Conservation (phyloP, 1,284 basidiomycete species). For the Ustilago shanxiensis region DNA sequence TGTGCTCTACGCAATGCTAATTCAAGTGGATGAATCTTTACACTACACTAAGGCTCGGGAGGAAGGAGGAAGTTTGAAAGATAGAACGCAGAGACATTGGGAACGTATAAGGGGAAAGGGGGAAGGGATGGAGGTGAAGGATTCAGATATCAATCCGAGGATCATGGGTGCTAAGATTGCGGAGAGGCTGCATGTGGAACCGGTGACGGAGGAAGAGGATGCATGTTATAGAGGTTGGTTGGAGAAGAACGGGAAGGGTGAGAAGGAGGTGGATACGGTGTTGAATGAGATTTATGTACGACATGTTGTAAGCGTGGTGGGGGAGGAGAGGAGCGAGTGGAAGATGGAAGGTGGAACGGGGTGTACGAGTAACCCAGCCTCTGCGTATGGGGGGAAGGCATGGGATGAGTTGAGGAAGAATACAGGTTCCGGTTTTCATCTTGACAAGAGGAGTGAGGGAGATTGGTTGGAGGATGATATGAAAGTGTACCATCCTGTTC, state of each 20-base stretch:
- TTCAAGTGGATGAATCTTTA: neutral
- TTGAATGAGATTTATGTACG: slow-evolving; percentile 39
- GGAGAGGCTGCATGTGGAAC: neutral
- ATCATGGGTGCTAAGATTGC: neutral
- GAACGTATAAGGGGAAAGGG: neutral
- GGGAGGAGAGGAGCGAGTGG: neutral
- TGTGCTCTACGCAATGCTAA: neutral
- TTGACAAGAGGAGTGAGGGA: slow-evolving; percentile 3
- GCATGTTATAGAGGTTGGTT: slow-evolving; percentile 16
- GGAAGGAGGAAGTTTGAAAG: neutral
- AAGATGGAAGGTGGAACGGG: slow-evolving; percentile 9
- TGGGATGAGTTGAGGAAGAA: neutral
- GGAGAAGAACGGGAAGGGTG: neutral
- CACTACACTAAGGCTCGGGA: neutral
- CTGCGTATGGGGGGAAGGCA: neutral
- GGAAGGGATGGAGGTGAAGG: neutral
- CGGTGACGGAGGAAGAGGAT: neutral
- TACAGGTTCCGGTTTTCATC: neutral
- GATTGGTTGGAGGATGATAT: slow-evolving; percentile 20
- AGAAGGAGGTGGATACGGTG: slow-evolving; percentile 5
- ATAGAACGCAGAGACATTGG: neutral
- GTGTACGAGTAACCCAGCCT: neutral
- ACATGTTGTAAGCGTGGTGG: slow-evolving; percentile 9
- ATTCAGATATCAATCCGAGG: neutral
- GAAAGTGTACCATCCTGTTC: slow-evolving; percentile 23